Percentiles rank a stretch among this genome's conserved stretches.
phyloP scores from a whole-genome alignment of 192 early-diverging fungal genomes.

The Rhizoclosmatium sp. region DNA sequence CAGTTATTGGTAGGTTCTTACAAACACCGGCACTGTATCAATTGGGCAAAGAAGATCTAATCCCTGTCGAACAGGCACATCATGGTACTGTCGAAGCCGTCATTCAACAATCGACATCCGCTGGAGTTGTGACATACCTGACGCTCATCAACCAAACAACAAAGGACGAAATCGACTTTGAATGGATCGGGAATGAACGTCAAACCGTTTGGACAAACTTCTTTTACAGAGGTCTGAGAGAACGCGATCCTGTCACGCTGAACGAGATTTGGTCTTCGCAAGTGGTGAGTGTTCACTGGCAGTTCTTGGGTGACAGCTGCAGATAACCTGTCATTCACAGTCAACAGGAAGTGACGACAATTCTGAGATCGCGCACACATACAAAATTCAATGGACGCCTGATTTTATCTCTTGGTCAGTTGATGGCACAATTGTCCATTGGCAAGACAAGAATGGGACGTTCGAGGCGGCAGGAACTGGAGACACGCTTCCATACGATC shows the following conservation, averaged over 20 bases:
- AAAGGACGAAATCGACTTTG: slow-evolving; percentile 36
- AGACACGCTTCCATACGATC: slow-evolving; percentile 15
- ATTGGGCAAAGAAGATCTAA: no score
- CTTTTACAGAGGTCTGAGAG: slow-evolving; percentile 19
- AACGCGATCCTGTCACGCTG: slow-evolving; percentile 12
- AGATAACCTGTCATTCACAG: background rate
- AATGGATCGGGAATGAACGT: slow-evolving; percentile 25
- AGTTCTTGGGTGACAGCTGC: background rate
- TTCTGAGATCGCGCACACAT: background rate
- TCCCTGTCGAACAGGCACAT: background rate
- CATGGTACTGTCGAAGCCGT: slow-evolving; percentile 36
- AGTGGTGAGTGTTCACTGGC: background rate
- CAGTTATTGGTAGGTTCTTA: background rate
- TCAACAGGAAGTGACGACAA: background rate
- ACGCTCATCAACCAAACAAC: slow-evolving; percentile 15
- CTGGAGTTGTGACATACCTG: slow-evolving; percentile 15
- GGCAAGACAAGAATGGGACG: slow-evolving; percentile 27
- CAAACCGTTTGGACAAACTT: slow-evolving; percentile 33
- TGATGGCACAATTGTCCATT: slow-evolving; percentile 13
- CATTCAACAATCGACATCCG: slow-evolving; percentile 15
- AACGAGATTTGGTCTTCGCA: slow-evolving; percentile 23
- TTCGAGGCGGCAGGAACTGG: slow-evolving; percentile 24
- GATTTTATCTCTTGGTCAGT: slow-evolving; percentile 24
- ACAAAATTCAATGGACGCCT: slow-evolving; percentile 35
- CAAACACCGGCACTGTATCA: no score